Percentiles rank a stretch among this genome's conserved stretches.
Conservation (phyloP, 2,329 filamentous ascomycete genomes). For the Epichloe scottii region DNA sequence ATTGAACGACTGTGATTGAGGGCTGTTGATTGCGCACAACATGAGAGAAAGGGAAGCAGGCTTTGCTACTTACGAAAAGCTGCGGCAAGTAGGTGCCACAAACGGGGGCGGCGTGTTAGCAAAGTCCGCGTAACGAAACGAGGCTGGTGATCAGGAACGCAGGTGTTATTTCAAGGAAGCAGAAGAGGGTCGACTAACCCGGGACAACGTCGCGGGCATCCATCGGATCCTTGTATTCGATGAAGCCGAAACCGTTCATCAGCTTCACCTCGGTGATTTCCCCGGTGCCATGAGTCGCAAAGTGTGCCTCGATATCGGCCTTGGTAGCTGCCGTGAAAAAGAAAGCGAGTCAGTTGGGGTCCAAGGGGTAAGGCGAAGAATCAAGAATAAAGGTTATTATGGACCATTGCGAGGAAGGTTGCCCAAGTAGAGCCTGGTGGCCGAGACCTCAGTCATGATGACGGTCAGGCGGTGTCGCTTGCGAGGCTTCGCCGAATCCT, state of each 20-base stretch:
- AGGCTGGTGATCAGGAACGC: neutral
- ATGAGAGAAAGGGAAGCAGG: neutral
- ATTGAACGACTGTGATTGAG: neutral
- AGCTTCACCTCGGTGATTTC: conserved; percentile 99
- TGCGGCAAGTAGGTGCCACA: conserved; percentile 17
- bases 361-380: conserved; percentile 13
- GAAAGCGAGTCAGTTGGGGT: conserved; percentile 28
- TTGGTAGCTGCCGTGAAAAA: conserved; percentile 65
- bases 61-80: conserved; percentile 46
- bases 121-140: conserved; percentile 1
- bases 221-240: conserved; percentile 97
- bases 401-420: conserved; percentile 93
- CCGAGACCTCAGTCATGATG: conserved; percentile 72
- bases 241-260: conserved; percentile 99
- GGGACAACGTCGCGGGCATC: conserved; percentile 97
- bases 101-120: conserved; percentile 4
- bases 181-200: conserved; percentile 46
- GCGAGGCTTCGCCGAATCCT: conserved; percentile 1
- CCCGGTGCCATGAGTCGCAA: conserved; percentile 88
- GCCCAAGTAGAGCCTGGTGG: conserved; percentile 91
- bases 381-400: conserved; percentile 11
- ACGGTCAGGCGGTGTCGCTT: conserved; percentile 9
- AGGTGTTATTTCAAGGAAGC: neutral
- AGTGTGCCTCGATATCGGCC: conserved; percentile 90
- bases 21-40: neutral